Evolutionary conservation across 2,329 filamentous ascomycete species (phyloP), one percentile per base, ranked within the genome.

Genomic region (Leptodontidium sp.): DNA sequence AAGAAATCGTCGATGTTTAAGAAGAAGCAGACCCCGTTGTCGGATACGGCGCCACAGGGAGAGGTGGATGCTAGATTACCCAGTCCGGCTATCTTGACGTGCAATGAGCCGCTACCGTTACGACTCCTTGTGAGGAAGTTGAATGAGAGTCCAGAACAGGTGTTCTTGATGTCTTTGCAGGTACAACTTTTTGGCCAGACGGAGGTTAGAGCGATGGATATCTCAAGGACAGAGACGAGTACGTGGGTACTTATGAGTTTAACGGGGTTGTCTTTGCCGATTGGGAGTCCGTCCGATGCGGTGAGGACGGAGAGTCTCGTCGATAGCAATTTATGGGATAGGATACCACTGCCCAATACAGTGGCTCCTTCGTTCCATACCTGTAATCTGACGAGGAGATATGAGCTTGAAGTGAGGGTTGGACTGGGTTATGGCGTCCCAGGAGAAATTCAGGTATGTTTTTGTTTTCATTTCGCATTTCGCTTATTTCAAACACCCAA

Each of bases 281-380:
- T 98, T 17, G 89, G 89, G n/a, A 82, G 82, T 77, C 74, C 90
- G 83, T 75, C 81, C 9, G 85, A 85, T 65, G 79, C 89, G 3
- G 82, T 88, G 7, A 88, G 89, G 57, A 87, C 87, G 12, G 92
- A 97, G 75, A 83, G 90, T 67, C 84, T 87, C n/a, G 78, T 97
- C 29, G 91, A 94, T 66, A 82, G 88, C 59, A 85, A 84, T 1
- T 78, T 95, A 50, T 99, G 96, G 96, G 87, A 87, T 71, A 84
- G 84, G 50, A 84, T 88, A 61, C 84, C 89, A 0, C 83, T 98
- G 6, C 96, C 95, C 2, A 96, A 93, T 78, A 95, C 93, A 0
- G 89, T 99, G 12, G 90, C 93, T 11, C 96, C 96, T 0, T 91
- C 90, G 0, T 99, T 99, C 78, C 85, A 89, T 61, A 93, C 94